A percentile compares a stretch with the other conserved stretches of the same genome.
Evolutionary conservation across 306 rosid species (phyloP).

Genomic region (Dryas drummondii): DNA sequence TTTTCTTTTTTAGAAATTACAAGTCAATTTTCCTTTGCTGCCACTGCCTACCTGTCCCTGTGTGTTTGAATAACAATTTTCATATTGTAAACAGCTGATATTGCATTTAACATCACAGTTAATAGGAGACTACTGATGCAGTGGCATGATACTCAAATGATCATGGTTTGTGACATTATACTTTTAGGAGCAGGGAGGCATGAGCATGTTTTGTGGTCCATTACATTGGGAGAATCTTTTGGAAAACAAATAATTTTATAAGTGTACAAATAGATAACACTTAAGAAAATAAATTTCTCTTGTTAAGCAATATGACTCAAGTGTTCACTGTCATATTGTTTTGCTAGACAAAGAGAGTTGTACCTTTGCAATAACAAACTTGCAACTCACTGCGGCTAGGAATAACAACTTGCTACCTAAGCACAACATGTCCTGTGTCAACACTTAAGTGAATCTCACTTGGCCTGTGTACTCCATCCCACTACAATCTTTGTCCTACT

Average conservation of each 20-base stretch:
- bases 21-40: not conserved
- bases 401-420: not conserved
- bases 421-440: not conserved
- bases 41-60: not conserved
- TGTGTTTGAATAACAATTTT: not conserved
- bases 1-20: not conserved
- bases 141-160: not conserved
- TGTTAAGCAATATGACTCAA: not conserved
- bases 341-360: not conserved
- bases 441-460: not conserved
- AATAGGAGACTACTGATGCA: not conserved
- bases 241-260: not conserved
- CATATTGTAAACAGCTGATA: not conserved
- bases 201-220: not conserved
- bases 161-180: not conserved
- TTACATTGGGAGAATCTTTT: not conserved
- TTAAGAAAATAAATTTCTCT: not conserved
- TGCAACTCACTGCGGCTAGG: not conserved
- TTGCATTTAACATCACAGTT: not conserved
- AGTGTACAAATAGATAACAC: not conserved
- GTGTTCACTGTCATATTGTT: not conserved
- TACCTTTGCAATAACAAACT: not conserved
- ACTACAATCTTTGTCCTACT: not conserved
- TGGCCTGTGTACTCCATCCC: not conserved
- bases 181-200: not conserved